These are phyloP conservation scores for Sporothrix curviconia DNA, from an alignment of 2,329 filamentous ascomycete genomes.

Conservation along the genomic window DNA sequence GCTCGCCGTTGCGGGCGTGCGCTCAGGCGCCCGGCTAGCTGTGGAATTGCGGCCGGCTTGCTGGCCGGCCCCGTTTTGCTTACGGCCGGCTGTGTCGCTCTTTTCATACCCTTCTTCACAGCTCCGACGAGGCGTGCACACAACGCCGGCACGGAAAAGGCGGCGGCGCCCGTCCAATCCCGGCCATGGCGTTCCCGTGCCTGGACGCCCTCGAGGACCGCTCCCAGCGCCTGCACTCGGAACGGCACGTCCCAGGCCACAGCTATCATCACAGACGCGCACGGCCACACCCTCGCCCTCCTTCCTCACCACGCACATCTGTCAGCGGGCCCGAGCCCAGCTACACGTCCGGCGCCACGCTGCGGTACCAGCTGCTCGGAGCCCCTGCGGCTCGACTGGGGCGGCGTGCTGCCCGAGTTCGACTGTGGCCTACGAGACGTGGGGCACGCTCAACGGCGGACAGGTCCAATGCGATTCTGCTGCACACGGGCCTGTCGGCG, in stretches of 20 bases:
- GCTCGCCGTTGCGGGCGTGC: not conserved
- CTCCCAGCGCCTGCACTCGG: slow-evolving; percentile 36
- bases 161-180: slow-evolving; percentile 61
- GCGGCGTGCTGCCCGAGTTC: slow-evolving; percentile 82
- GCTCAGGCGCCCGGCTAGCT: not conserved
- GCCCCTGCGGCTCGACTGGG: slow-evolving; percentile 85
- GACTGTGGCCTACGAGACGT: slow-evolving; percentile 89
- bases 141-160: slow-evolving; percentile 20
- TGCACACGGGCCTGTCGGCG: slow-evolving; percentile 93
- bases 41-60: not conserved
- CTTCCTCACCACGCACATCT: slow-evolving; percentile 27
- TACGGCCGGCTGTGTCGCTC: not conserved
- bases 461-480: slow-evolving; percentile 79
- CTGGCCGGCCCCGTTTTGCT: not conserved
- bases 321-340: slow-evolving; percentile 82
- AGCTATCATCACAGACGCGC: not conserved
- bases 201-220: slow-evolving; percentile 76
- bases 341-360: slow-evolving; percentile 84
- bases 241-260: slow-evolving; percentile 55
- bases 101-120: not conserved
- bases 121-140: slow-evolving; percentile 19
- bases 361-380: slow-evolving; percentile 66
- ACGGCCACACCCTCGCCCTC: too few relatives aligned
- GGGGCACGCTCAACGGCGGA: slow-evolving; percentile 76
- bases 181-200: slow-evolving; percentile 83